Evolutionary conservation across 2,329 filamentous ascomycete species (phyloP).

Genomic region (Phaeosphaeriaceae sp.): DNA sequence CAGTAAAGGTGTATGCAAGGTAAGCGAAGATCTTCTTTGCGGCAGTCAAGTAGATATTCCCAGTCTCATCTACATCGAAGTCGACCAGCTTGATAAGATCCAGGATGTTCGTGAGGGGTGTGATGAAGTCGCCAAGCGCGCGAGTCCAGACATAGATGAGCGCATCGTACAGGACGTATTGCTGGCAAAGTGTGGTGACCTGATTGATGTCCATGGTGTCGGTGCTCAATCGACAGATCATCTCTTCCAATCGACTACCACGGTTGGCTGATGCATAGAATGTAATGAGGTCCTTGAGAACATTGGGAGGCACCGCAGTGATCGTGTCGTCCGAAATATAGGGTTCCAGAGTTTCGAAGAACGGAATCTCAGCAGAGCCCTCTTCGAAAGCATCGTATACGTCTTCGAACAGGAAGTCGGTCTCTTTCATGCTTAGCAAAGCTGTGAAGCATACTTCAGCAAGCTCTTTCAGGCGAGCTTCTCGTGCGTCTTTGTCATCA

Average conservation of each 20-base stretch:
- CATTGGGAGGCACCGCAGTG: constrained; percentile 76
- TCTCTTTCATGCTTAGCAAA: constrained; percentile 78
- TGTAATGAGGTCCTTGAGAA: constrained; percentile 84
- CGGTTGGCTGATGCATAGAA: constrained; percentile 81
- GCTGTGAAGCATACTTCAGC: constrained; percentile 84
- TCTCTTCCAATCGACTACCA: constrained; percentile 84
- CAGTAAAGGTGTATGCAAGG: constrained; percentile 88
- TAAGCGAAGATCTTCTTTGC: constrained; percentile 95
- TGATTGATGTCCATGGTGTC: constrained; percentile 93
- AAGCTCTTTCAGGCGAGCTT: constrained; percentile 74
- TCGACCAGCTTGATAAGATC: constrained; percentile 66
- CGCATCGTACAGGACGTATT: constrained; percentile 91
- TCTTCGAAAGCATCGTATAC: constrained; percentile 92
- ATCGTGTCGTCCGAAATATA: constrained; percentile 84
- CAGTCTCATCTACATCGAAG: constrained; percentile 64
- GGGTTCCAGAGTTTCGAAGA: constrained; percentile 87
- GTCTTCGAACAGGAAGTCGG: constrained; percentile 88
- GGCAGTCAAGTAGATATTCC: constrained; percentile 71
- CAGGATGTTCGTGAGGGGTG: constrained; percentile 84
- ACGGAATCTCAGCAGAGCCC: constrained; percentile 73
- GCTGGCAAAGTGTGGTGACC: constrained; percentile 87
- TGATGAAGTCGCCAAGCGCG: constrained; percentile 87
- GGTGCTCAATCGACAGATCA: constrained; percentile 92
- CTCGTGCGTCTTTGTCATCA: constrained; percentile 58
- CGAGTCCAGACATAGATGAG: constrained; percentile 97